Percentiles rank a stretch among this genome's conserved stretches.
Evolutionary conservation across 140 eudicot genomes (phyloP).

Genomic region (Ambrosia hybrid): DNA sequence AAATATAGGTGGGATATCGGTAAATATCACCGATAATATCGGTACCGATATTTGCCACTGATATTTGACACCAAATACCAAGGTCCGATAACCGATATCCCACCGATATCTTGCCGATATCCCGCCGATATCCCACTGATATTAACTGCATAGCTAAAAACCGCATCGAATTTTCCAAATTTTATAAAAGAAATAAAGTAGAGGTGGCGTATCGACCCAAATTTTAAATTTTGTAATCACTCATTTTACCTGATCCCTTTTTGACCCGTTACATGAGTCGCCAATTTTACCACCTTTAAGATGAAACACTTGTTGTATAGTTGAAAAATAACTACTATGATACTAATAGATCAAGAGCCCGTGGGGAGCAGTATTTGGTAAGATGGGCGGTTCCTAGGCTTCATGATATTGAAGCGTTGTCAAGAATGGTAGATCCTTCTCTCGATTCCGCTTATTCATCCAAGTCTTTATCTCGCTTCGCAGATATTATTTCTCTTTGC

Average conservation of each 20-base stretch:
- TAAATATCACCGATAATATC: too few species aligned
- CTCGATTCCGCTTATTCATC: conserved; percentile 63
- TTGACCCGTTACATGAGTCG: neutral
- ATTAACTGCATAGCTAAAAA: too few species aligned
- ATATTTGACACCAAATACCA: too few species aligned
- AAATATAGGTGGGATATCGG: too few species aligned
- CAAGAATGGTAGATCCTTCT: conserved; percentile 92
- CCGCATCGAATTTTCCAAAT: neutral
- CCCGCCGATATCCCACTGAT: too few species aligned
- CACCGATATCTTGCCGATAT: too few species aligned
- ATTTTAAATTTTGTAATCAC: neutral
- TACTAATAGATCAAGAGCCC: conserved; percentile 57
- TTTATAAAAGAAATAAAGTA: neutral
- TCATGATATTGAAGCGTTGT: conserved; percentile 85
- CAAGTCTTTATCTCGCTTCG: conserved; percentile 84
- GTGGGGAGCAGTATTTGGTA: conserved; percentile 82
- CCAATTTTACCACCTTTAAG: neutral
- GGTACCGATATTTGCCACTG: too few species aligned
- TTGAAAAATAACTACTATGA: conserved; percentile 5
- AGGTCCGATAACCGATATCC: too few species aligned
- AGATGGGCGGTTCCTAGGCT: conserved; percentile 86
- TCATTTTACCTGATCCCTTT: neutral
- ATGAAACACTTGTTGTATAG: neutral
- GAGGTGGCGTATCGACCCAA: neutral
- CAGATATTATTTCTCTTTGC: conserved; percentile 87